phyloP scores from a whole-genome alignment of 108 stramenopile genomes.

The Craspedostauros australis region DNA sequence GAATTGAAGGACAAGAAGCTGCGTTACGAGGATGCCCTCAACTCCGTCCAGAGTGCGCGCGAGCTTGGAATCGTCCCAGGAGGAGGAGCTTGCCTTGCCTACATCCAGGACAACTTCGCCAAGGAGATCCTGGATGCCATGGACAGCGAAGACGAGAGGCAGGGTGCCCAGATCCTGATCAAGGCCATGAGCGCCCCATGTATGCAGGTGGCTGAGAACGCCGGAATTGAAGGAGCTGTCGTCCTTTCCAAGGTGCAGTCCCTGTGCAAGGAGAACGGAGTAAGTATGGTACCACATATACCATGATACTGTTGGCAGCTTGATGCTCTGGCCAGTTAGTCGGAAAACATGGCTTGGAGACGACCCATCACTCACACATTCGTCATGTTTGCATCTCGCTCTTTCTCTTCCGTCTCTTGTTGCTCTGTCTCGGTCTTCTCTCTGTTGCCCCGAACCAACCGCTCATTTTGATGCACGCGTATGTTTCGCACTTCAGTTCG shows the following conservation, averaged over 20 bases:
- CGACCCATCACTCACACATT: too few species aligned
- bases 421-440: not conserved
- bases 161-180: constrained; percentile 85
- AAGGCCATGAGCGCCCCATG: constrained; percentile 79
- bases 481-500: constrained; percentile 39
- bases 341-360: too few species aligned
- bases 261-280: constrained; percentile 70
- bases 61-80: constrained; percentile 96
- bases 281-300: constrained; percentile 29
- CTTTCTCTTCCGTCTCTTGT: too few species aligned
- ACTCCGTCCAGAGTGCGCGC: constrained; percentile 87
- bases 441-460: not conserved
- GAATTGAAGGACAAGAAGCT: constrained; percentile 99
- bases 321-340: too few species aligned
- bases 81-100: constrained; percentile 86
- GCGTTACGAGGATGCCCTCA: constrained; percentile 95
- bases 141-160: constrained; percentile 85
- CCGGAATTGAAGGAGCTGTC: constrained; percentile 94
- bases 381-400: not conserved
- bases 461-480: not conserved
- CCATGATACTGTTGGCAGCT: too few species aligned
- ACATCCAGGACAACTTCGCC: constrained; percentile 61
- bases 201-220: constrained; percentile 93
- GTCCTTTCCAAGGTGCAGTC: constrained; percentile 87
- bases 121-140: constrained; percentile 73